phyloP scores from a whole-genome alignment of 768 basidiomycete genomes.

The Tricholoma terreum region DNA sequence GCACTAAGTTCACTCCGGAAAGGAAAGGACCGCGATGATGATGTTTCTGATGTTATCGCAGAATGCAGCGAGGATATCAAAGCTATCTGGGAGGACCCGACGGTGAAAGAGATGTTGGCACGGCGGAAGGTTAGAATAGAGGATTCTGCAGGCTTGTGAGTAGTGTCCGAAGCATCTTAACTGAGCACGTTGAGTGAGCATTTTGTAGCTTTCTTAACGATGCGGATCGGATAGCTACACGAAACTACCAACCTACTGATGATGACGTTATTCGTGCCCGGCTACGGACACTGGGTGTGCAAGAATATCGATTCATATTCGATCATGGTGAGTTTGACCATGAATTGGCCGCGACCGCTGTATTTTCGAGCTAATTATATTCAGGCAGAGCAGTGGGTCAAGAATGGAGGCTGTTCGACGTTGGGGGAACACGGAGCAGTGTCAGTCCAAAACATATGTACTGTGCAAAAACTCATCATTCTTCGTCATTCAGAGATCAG shows the following conservation, averaged over 20 bases:
- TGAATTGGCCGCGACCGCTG: background rate
- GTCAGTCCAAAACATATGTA: constrained; percentile 37
- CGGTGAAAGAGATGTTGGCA: constrained; percentile 57
- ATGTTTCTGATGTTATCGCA: constrained; percentile 55
- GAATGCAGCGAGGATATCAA: constrained; percentile 66
- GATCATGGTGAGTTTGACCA: constrained; percentile 49
- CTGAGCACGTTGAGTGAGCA: constrained; percentile 1
- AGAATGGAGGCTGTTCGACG: constrained; percentile 82
- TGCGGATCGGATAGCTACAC: constrained; percentile 58
- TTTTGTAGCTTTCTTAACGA: constrained; percentile 63
- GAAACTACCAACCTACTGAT: constrained; percentile 67
- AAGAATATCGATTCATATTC: constrained; percentile 67
- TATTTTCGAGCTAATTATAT: background rate
- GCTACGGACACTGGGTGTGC: constrained; percentile 72
- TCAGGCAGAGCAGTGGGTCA: constrained; percentile 56
- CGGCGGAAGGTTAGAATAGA: constrained; percentile 58
- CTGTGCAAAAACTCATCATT: constrained; percentile 7
- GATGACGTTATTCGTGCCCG: constrained; percentile 79
- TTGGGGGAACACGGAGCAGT: constrained; percentile 69
- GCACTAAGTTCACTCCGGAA: constrained; percentile 18
- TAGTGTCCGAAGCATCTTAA: constrained; percentile 14
- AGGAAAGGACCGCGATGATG: constrained; percentile 47
- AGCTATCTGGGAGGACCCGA: constrained; percentile 62
- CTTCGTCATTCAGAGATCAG: constrained; percentile 47
- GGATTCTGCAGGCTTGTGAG: constrained; percentile 73